These are phyloP conservation scores for Platanthera zijinensis DNA, from an alignment of 106 monocot genomes.

Conservation along the genomic window DNA sequence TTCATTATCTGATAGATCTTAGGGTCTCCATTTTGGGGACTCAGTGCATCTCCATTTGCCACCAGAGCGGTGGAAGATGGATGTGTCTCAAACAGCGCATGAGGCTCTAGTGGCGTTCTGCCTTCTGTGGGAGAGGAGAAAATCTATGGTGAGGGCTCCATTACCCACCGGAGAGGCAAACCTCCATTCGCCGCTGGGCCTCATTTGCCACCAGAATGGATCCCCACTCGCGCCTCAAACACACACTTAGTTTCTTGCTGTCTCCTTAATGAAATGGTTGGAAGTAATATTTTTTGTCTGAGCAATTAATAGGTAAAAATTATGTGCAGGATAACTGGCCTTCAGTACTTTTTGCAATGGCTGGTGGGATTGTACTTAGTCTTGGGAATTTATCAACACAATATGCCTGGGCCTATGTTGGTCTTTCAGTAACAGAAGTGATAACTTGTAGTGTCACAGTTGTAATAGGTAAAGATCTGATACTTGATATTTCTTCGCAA, in stretches of 20 bases:
- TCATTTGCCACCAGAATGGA: too few relatives aligned
- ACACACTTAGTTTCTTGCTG: neutral
- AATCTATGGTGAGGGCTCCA: too few relatives aligned
- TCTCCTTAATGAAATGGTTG: neutral
- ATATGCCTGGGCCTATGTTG: constrained; percentile 94
- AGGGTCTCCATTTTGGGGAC: too few relatives aligned
- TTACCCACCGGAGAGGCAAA: too few relatives aligned
- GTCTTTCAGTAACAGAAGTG: constrained; percentile 86
- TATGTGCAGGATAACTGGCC: constrained; percentile 79
- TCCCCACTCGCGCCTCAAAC: too few relatives aligned
- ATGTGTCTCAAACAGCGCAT: too few relatives aligned
- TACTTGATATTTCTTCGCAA: constrained; percentile 1
- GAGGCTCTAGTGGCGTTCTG: too few relatives aligned
- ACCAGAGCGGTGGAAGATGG: too few relatives aligned
- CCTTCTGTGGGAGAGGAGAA: too few relatives aligned
- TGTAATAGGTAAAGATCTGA: constrained; percentile 60
- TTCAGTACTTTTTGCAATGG: constrained; percentile 86
- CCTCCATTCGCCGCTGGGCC: too few relatives aligned
- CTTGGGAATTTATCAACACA: constrained; percentile 87
- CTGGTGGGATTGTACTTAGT: constrained; percentile 76
- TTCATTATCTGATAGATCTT: too few relatives aligned
- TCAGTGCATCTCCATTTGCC: too few relatives aligned
- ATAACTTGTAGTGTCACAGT: constrained; percentile 77
- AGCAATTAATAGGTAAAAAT: constrained; percentile 1
- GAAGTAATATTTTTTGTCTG: neutral